Percentiles rank a stretch among this genome's conserved stretches.
Conservation (phyloP, 78 protist species). For the Dictyostelium brefeldianum region DNA sequence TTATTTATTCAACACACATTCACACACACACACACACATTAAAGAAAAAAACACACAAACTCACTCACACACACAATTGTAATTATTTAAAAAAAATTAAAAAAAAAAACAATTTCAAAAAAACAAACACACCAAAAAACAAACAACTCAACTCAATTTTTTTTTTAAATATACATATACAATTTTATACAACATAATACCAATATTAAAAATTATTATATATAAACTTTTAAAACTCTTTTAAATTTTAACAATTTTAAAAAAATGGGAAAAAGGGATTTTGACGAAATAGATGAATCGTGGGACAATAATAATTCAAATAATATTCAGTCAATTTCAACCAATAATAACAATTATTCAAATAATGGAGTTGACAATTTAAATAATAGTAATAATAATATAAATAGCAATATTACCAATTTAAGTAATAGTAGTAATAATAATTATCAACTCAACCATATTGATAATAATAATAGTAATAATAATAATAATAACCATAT, state of each 20-base stretch:
- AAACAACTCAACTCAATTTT: too few species aligned
- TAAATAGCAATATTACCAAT: background rate
- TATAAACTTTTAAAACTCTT: background rate
- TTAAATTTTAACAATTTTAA: too few species aligned
- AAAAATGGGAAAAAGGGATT: constrained; percentile 1
- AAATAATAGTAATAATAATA: background rate
- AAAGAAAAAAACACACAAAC: too few species aligned
- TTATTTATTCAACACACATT: too few species aligned
- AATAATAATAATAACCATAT: background rate
- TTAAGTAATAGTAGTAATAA: background rate
- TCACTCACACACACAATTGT: too few species aligned
- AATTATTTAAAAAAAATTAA: too few species aligned
- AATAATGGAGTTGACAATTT: background rate
- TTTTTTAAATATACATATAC: background rate
- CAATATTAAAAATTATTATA: background rate
- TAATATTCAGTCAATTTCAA: background rate
- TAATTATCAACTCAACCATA: background rate
- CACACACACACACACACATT: too few species aligned
- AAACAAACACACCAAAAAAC: too few species aligned
- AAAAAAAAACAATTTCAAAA: too few species aligned
- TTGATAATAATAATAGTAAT: background rate
- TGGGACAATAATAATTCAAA: background rate
- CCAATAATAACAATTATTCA: background rate
- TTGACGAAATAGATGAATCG: background rate
- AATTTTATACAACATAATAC: background rate